Evolutionary conservation across 176 grass and related monocot species (phyloP).

Genomic region (Raddia distichophylla): DNA sequence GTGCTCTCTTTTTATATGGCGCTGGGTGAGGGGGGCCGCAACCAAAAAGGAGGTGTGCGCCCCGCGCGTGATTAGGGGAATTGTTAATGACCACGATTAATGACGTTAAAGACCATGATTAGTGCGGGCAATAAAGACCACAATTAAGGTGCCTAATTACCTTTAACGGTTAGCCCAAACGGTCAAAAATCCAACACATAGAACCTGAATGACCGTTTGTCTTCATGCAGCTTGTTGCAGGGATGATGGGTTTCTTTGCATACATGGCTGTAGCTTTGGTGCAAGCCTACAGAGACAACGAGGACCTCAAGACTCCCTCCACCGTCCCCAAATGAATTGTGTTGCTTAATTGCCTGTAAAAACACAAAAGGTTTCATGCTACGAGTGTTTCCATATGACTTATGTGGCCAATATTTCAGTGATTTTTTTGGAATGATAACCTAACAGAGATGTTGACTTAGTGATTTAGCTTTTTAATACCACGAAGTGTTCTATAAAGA

Average conservation of each 20-base stretch:
- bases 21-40: too few relatives aligned
- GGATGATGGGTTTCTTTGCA: conserved; percentile 92
- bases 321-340: neutral
- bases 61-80: too few relatives aligned
- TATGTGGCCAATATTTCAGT: neutral
- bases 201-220: neutral
- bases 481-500: neutral
- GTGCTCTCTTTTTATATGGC: too few relatives aligned
- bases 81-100: too few relatives aligned
- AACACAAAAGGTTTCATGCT: neutral
- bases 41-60: too few relatives aligned
- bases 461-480: neutral
- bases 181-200: too few relatives aligned
- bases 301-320: conserved; percentile 77
- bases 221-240: conserved; percentile 73
- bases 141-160: too few relatives aligned
- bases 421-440: neutral
- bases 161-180: too few relatives aligned
- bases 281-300: conserved; percentile 93
- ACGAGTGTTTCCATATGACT: neutral
- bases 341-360: neutral
- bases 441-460: neutral
- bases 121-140: too few relatives aligned
- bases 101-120: too few relatives aligned
- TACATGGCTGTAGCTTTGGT: conserved; percentile 91